These are phyloP conservation scores for Huiozyma naganishii DNA, from an alignment of 805 yeast genomes.

Conservation along the genomic window DNA sequence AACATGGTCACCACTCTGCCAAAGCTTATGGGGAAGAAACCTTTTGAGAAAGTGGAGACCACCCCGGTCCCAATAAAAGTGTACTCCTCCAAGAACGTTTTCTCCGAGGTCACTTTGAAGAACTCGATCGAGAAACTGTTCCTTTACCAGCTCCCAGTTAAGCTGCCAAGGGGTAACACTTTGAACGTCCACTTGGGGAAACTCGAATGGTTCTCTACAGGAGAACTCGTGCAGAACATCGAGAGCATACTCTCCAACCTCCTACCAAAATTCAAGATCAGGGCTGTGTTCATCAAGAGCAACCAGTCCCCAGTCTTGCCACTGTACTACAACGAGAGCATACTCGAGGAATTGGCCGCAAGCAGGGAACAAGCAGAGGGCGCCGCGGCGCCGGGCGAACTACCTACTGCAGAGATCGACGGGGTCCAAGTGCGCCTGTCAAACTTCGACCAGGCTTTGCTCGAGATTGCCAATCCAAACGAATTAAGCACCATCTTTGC, in stretches of 20 bases:
- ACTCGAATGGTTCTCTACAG: slow-evolving; percentile 31
- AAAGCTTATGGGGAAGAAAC: slow-evolving; percentile 74
- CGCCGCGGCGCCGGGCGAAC: slow-evolving; percentile 15
- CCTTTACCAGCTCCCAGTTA: slow-evolving; percentile 45
- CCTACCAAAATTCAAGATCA: slow-evolving; percentile 33
- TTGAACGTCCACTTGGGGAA: slow-evolving; percentile 59
- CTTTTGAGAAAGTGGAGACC: slow-evolving; percentile 54
- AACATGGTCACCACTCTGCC: slow-evolving; percentile 73
- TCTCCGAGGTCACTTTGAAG: slow-evolving; percentile 40
- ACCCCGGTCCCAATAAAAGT: slow-evolving; percentile 58
- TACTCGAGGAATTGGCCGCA: slow-evolving; percentile 29
- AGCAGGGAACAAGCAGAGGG: slow-evolving; percentile 16
- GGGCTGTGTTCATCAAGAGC: slow-evolving; percentile 56
- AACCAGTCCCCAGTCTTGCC: slow-evolving; percentile 75
- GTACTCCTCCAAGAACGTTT: slow-evolving; percentile 21
- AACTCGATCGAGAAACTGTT: slow-evolving; percentile 48
- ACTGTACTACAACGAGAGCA: slow-evolving; percentile 52
- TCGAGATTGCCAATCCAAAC: slow-evolving; percentile 74
- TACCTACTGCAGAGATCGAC: slow-evolving; percentile 13
- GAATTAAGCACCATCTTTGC: slow-evolving; percentile 54
- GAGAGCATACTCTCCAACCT: slow-evolving; percentile 43
- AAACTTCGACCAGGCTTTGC: slow-evolving; percentile 62
- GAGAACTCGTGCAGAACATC: slow-evolving; percentile 52
- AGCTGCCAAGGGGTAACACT: slow-evolving; percentile 66
- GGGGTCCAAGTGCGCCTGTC: slow-evolving; percentile 39